phyloP scores from a whole-genome alignment of 2,329 filamentous ascomycete species.

The Cordyceps farinosa region DNA sequence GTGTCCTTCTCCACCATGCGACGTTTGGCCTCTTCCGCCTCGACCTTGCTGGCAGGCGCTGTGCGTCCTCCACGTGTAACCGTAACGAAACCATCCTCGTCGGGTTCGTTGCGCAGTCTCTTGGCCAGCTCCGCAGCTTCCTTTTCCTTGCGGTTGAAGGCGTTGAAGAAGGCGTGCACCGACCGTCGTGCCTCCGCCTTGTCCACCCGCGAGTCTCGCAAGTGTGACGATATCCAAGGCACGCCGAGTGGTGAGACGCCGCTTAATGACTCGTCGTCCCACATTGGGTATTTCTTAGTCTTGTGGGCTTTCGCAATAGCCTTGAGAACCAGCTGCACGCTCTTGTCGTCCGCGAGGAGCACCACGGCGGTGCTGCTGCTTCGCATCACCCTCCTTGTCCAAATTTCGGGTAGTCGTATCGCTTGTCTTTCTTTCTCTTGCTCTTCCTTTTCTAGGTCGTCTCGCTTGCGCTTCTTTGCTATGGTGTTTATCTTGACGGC shows the following conservation, averaged over 20 bases:
- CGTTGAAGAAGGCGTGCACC: constrained; percentile 81
- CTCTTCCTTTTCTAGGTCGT: constrained; percentile 53
- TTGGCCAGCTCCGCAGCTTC: constrained; percentile 60
- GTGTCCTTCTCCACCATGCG: constrained; percentile 61
- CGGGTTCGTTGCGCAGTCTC: constrained; percentile 70
- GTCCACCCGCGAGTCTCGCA: constrained; percentile 67
- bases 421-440: constrained; percentile 54
- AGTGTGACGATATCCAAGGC: constrained; percentile 60
- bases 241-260: constrained; percentile 57
- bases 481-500: constrained; percentile 35
- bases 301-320: constrained; percentile 62
- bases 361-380: constrained; percentile 80
- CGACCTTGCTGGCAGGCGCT: constrained; percentile 71
- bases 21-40: constrained; percentile 57
- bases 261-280: constrained; percentile 61
- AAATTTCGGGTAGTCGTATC: constrained; percentile 64
- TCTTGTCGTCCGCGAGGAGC: constrained; percentile 77
- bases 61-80: constrained; percentile 74
- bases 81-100: constrained; percentile 94
- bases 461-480: constrained; percentile 40
- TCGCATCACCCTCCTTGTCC: constrained; percentile 65
- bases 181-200: constrained; percentile 62
- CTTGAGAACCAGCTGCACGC: constrained; percentile 72
- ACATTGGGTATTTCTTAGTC: constrained; percentile 59
- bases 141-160: constrained; percentile 70